Base-by-base conservation (phyloP, 176 grass and related monocot genomes). In the Rhipidocladum racemiflorum region DNA sequence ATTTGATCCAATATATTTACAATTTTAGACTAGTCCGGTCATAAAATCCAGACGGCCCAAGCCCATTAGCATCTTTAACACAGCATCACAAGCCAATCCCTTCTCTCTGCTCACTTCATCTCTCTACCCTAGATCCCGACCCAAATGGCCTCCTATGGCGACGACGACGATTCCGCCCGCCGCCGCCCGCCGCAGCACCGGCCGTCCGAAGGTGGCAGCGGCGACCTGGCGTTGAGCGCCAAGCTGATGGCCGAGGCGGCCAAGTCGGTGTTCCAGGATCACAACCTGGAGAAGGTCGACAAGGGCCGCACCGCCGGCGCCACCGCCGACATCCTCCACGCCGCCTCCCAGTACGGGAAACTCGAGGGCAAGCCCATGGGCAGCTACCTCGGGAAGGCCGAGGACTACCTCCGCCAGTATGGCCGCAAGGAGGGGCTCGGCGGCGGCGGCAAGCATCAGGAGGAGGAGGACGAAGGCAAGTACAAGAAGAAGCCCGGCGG, bases 191-290 rank as follows among this genome's bases (percentile, higher is more conserved):
- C 81, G 3, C 68, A 79, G 61, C 88, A 90, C 78, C 69, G n/a
- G 2, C 78, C 74, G 4, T 82, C 86, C 11, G 78, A 75, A 1
- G 78, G 84, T 3, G 83, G 72, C 5, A 84, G 85, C 60, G 75
- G 85, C 35, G 89, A 93, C 61, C 88, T 99, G 34, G 84, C 90
- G 20, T 93, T 91, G 21, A 95, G 96, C 81, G 92, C 96, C 15
- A 92, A 99, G 83, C 88, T 91, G 66, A 72, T 99, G 79, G 96
- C 92, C 14, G 92, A 81, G 15, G 90, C 88, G 67, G 95, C 90
- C 44, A 91, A 75, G 84, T 90, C 91, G n/a, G 75, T 85, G 20
- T 63, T 98, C 17, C 84, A 90, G 75, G 68, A 89, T 38, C 88
- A 95, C 24, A 90, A 60, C 59, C 39, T 88, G 62, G 85, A 74